Evolutionary conservation across 2,329 filamentous ascomycete genomes (phyloP), one percentile per base, ranked within the genome.

Genomic region (Periconia sp.): DNA sequence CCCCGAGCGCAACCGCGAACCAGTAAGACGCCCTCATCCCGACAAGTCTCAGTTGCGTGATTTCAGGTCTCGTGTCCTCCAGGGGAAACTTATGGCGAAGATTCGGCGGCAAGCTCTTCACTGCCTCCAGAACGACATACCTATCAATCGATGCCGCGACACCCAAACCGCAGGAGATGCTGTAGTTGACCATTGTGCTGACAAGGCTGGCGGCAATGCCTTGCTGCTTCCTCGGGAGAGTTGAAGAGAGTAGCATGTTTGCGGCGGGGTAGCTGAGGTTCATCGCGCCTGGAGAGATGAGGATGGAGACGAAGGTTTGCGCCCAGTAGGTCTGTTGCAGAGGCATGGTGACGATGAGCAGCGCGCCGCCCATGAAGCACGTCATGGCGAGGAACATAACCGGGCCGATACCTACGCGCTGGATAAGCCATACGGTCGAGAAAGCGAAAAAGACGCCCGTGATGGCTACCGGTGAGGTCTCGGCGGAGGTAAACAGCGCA

Each of bases 141-240:
- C 60, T 43, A 40, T 60, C 49, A 43, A 88, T 80, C 0, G 85
- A 88, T 0, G 85, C 86, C 0, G 86, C 86, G 44, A 90, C 80
- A 0, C 86, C 87, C 0, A 90, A 76, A 0, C 84, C 85, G 2
- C 89, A 69, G 1, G 83, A 84, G 33, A 90, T 88, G 53, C 81
- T 82, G 64, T 89, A 90, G 68, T 90, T 89, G 56, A 89, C 82
- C 11, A 87, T 77, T 0, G 85, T 88, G 53, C 81, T 85, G 31
- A 88, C 82, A 6, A 89, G 66, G 17, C 79, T 83, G 0, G 79
- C 80, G 2, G 79, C 79, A 15, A 82, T 74, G 6, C 81, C 81
- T 57, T 83, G 81, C 48, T 80, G 75, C 48, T 79, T 69, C 30
- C 74, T 71, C 1, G 62, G 59, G 30, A 76, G 67, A 0, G 66